Base-by-base conservation (phyloP, 2,329 filamentous ascomycete genomes). In the Remersonia thermophila region DNA sequence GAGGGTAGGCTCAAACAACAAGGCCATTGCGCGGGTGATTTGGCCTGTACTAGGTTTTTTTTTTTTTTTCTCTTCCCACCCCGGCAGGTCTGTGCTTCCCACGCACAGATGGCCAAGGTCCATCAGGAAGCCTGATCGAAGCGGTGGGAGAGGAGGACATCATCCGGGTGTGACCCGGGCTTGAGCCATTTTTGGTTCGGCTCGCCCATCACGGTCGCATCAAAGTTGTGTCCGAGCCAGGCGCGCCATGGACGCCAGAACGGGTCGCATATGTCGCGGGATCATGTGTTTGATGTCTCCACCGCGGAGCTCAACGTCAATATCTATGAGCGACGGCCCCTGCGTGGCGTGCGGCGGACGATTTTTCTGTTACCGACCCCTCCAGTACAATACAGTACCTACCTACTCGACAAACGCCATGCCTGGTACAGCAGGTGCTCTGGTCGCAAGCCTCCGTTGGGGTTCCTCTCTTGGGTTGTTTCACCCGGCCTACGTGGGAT, bases 191-290 rank as follows among this genome's bases (percentile, higher is more conserved):
- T 44, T 29, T 47, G 46, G 46, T 46, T 47, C 46, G 44, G 44
- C 42, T 48, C 37, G 39, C 20, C 26, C 37, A 35, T 39, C 37
- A 18, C 25, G n/a, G 40, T 42, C 35, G 37, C 39, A 41, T 42
- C 31, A 36, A 29, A 32, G 35, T 30, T 32, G 25, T 17, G 25
- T 37, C 12, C 12, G 25, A 31, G 13, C 11, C 23, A 35, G 32
- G 25, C 33, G 23, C 28, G 38, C 39, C 30, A 26, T 40, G 43
- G 45, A 38, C 35, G 36, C 39, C 36, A 32, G 30, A 43, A 46
- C 32, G 40, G 47, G 50, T 49, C 50, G 50, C 50, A 51, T 44
- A 37, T 35, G 36, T 20, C 28, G 27, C 34, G 38, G n/a, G 33
- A 46, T 51, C 50, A 52, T 50, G 48, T 51, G 50, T 35, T 41